Base-by-base conservation (phyloP, 768 basidiomycete species). In the Sistotremastrum suecicum region DNA sequence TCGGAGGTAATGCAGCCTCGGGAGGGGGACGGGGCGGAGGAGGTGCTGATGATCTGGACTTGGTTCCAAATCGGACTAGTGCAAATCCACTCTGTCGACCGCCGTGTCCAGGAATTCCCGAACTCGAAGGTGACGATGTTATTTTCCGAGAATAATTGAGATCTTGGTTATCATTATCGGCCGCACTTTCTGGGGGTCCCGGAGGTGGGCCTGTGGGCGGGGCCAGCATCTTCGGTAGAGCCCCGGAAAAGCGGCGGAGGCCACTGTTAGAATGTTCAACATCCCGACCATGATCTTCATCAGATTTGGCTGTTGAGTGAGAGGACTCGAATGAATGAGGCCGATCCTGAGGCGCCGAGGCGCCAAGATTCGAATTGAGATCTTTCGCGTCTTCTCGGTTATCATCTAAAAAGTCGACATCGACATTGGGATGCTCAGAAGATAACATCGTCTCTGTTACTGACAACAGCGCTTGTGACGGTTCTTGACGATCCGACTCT, bases 21-120 rank as follows among this genome's bases (percentile, higher is more conserved):
- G 85, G 83, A 3, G 79, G 74, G 32, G 84, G 84, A 9, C 80
- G 76, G 31, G 76, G 80, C 11, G 83, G 84, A 3, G 83, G 76
- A 3, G 74, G 82, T 58, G 34, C 46, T 48, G 43, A 34, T 54
- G 41, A 53, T 39, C 53, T 47, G 52, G 42, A 20, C 20, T 20
- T 20, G 41, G 41, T 20, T 20, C 20, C 20, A 20, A 20, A 20
- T 20, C 20, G 20, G 20, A 20, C 20, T 20, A 20, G 20, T 20
- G 20, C 20, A 20, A 20, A 20, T 20, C 20, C 20, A 20, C 1
- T 20, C 20, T 20, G 20, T 20, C 20, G 20, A 20, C 20, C 20
- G 20, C 20, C 20, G 20, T 20, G 20, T 20, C 20, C 20, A 20
- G 20, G 20, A 20, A 20, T 20, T 20, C 20, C 20, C 20, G 37